These are phyloP conservation scores for Lolium rigidum DNA, from an alignment of 176 grass and related monocot species.

Conservation along the genomic window DNA sequence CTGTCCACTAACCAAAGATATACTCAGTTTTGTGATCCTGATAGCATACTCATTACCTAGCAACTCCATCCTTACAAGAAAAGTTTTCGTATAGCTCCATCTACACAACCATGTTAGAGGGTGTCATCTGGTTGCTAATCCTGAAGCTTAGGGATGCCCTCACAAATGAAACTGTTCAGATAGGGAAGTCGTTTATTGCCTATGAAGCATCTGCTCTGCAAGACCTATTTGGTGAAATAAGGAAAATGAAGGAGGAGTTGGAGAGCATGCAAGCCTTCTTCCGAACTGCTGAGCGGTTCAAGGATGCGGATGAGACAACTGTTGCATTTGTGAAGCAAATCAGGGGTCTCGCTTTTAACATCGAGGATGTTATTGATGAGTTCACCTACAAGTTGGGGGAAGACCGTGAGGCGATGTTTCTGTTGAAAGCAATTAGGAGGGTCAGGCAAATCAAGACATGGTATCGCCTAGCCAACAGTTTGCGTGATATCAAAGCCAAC, in stretches of 20 bases:
- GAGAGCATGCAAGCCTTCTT: slow-evolving; percentile 47
- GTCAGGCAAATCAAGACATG: slow-evolving; percentile 36
- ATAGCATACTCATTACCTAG: not conserved
- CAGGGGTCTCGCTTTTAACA: slow-evolving; percentile 31
- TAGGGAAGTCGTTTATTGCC: not conserved
- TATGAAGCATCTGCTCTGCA: slow-evolving; percentile 36
- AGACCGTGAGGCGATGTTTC: slow-evolving; percentile 22
- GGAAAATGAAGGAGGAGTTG: slow-evolving; percentile 38
- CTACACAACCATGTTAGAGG: slow-evolving; percentile 24
- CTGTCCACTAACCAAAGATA: not conserved
- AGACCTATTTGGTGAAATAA: slow-evolving; percentile 22
- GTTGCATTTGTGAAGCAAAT: slow-evolving; percentile 36
- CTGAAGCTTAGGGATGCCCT: slow-evolving; percentile 32
- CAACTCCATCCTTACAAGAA: not conserved
- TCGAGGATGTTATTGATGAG: slow-evolving; percentile 47
- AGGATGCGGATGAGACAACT: slow-evolving; percentile 23
- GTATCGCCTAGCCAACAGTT: not conserved
- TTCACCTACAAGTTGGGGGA: slow-evolving; percentile 42
- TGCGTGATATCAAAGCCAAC: slow-evolving; percentile 18
- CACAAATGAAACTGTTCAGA: slow-evolving; percentile 17
- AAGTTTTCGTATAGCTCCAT: slow-evolving; percentile 15
- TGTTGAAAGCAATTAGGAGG: slow-evolving; percentile 34
- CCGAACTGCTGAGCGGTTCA: slow-evolving; percentile 20
- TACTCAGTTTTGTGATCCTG: not conserved
- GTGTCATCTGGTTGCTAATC: slow-evolving; percentile 25